Evolutionary conservation across 2,329 filamentous ascomycete species (phyloP), one percentile per base, ranked within the genome.

Genomic region (Gaeumannomyces tritici): DNA sequence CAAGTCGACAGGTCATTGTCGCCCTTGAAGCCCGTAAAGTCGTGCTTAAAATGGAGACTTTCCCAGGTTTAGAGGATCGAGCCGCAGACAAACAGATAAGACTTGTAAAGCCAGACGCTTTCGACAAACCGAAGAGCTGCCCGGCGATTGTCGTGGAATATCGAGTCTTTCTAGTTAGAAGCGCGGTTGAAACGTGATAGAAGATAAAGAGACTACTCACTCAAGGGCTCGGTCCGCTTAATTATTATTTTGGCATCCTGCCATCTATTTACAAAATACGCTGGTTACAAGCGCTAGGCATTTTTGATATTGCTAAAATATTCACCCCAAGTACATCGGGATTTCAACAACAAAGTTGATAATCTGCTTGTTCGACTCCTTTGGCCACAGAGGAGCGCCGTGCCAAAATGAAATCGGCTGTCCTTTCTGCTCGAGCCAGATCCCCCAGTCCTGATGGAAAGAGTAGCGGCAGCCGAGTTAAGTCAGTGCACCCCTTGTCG

Each of bases 21-120:
- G 3, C 35, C 35, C 18, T 42, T 12, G 11, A 42, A 42, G 11
- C 35, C 35, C 1, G 35, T 42, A 42, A 42, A 42, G 35, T 42
- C 15, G 18, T 42, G 35, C 35, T 42, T 42, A 15, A 42, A 42
- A 63, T 77, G 78, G 27, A 75, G 74, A 60, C 73, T 74, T 66
- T 78, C 76, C 76, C 76, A 78, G 0, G 76, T 78, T 65, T 78
- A 76, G 0, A 76, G 76, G 26, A 78, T 75, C 5, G 76, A 77
- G 0, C 76, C 76, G 59, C 78, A 78, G 29, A 74, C 4, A 64
- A 77, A 77, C 0, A 76, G 76, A 51, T 78, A 78, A 0, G 74
- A 70, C 67, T 74, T 77, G 67, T 77, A 75, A 51, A 76, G 76
- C 74, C 75, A 78, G 12, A 78, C 71, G 29, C 70, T 76, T 60